These are phyloP conservation scores for Dendrobium nobile DNA, from an alignment of 106 monocot genomes.

Conservation along the genomic window DNA sequence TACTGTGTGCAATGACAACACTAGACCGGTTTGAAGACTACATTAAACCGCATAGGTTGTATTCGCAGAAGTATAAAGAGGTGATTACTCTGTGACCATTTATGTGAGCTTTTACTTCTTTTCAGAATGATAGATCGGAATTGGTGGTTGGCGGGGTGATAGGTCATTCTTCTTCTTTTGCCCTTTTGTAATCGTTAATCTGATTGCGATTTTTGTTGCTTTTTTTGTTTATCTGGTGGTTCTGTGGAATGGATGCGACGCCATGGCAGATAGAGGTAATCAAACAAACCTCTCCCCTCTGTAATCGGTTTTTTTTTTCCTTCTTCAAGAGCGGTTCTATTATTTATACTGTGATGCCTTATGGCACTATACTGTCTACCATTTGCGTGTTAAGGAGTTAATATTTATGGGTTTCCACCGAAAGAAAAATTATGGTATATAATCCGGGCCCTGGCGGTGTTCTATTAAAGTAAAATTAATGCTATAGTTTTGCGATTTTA, in stretches of 20 bases:
- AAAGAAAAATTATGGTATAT: background rate
- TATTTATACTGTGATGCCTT: background rate
- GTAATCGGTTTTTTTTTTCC: background rate
- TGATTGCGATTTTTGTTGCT: background rate
- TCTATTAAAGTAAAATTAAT: too few relatives aligned
- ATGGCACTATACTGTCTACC: background rate
- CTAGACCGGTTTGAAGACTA: conserved; percentile 40
- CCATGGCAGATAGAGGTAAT: conserved; percentile 4
- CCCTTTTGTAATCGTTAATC: background rate
- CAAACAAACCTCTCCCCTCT: background rate
- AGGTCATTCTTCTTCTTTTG: background rate
- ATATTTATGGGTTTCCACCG: background rate
- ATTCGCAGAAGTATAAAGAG: conserved; percentile 22
- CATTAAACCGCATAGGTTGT: conserved; percentile 38
- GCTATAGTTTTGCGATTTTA: background rate
- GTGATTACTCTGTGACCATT: background rate
- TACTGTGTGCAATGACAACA: conserved; percentile 46
- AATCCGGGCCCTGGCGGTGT: too few relatives aligned
- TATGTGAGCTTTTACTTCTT: background rate
- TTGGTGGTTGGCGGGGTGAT: background rate
- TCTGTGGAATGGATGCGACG: background rate
- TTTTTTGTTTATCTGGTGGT: background rate
- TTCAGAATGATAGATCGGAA: background rate
- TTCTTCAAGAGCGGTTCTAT: background rate
- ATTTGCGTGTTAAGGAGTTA: background rate